A percentile compares a stretch with the other conserved stretches of the same genome.
Conservation (phyloP, 1,284 basidiomycete genomes). For the Marasmius tenuissimus region DNA sequence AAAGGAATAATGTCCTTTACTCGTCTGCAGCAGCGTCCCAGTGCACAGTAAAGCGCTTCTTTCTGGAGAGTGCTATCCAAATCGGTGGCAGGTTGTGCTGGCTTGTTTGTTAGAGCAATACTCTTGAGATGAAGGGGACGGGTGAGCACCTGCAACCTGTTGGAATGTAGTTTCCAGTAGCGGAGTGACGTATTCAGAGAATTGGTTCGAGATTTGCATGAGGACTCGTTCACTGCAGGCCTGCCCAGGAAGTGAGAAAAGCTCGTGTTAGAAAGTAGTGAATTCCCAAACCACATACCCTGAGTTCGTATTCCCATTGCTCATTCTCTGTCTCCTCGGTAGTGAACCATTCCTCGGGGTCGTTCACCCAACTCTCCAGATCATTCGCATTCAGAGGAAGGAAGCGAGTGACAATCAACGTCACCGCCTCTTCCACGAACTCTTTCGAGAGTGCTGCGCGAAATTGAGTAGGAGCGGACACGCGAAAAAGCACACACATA, state of each 20-base stretch:
- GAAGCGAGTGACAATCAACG: constrained; percentile 77
- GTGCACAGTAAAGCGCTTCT: constrained; percentile 86
- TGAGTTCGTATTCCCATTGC: constrained; percentile 85
- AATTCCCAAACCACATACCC: constrained; percentile 48
- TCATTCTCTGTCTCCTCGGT: constrained; percentile 84
- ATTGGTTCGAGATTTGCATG: constrained; percentile 77
- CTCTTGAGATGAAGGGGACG: background rate
- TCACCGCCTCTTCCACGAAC: constrained; percentile 80
- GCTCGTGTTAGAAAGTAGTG: constrained; percentile 1
- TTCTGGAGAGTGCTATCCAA: constrained; percentile 72
- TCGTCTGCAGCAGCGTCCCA: constrained; percentile 78
- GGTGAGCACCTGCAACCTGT: constrained; percentile 50
- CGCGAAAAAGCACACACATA: constrained; percentile 26
- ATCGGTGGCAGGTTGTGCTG: constrained; percentile 52
- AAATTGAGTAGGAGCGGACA: constrained; percentile 4
- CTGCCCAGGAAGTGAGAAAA: constrained; percentile 35
- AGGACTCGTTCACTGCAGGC: constrained; percentile 88
- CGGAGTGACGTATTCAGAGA: constrained; percentile 71
- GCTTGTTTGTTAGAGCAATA: constrained; percentile 23
- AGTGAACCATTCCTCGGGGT: constrained; percentile 91
- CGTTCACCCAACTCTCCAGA: constrained; percentile 76
- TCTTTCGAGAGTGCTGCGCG: constrained; percentile 64
- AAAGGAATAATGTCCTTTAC: constrained; percentile 68
- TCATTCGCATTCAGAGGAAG: constrained; percentile 81
- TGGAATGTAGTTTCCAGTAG: constrained; percentile 63